A percentile compares a stretch with the other conserved stretches of the same genome.
phyloP scores from a whole-genome alignment of 805 yeast genomes.

The Saccharomyces kudriavzevii region DNA sequence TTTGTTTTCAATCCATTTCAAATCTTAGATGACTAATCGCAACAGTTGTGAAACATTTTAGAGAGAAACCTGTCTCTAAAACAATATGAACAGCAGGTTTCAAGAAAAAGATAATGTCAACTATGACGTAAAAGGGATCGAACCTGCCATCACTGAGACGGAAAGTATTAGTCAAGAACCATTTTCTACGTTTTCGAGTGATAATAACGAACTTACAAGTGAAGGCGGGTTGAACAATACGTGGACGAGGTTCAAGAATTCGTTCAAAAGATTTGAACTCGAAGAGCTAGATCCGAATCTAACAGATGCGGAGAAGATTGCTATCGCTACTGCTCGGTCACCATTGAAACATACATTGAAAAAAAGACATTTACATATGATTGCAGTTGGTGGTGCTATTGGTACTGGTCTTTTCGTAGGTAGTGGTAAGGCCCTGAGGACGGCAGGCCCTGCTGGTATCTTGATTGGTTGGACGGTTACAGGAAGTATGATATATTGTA shows the following conservation, averaged over 20 bases:
- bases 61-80: too few species aligned
- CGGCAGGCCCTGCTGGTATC: constrained; percentile 63
- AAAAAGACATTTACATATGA: constrained; percentile 52
- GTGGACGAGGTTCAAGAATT: constrained; percentile 6
- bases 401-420: constrained; percentile 75
- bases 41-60: too few species aligned
- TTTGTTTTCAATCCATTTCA: too few species aligned
- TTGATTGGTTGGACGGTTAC: constrained; percentile 46
- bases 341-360: constrained; percentile 51
- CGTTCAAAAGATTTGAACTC: constrained; percentile 7
- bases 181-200: too few species aligned
- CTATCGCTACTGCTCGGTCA: constrained; percentile 40
- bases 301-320: constrained; percentile 39
- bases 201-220: too few species aligned
- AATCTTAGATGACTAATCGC: too few species aligned
- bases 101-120: too few species aligned
- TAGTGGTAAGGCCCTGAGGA: constrained; percentile 50
- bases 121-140: too few species aligned
- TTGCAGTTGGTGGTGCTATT: constrained; percentile 64
- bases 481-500: constrained; percentile 48
- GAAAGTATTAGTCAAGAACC: too few species aligned
- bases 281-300: constrained; percentile 32
- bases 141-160: too few species aligned
- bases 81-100: too few species aligned
- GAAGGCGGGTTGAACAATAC: not conserved